A percentile compares a stretch with the other conserved stretches of the same genome.
Conservation (phyloP, 768 basidiomycete genomes). For the Tylopilus rubrobrunneus region DNA sequence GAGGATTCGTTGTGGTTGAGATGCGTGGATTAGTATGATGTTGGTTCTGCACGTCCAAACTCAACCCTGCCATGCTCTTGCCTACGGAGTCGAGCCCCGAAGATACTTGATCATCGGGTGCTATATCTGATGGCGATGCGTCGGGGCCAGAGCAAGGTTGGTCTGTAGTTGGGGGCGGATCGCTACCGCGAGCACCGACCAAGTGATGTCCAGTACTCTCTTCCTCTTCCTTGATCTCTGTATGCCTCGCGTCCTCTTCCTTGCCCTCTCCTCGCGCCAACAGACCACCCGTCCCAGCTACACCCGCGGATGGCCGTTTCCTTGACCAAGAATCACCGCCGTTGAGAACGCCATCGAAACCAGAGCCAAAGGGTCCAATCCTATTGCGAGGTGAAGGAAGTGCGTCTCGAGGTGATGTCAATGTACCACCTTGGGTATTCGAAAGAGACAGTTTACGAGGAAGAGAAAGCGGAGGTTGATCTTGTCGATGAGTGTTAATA, state of each 20-base stretch:
- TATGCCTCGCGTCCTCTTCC: constrained; percentile 37
- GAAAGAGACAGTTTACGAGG: constrained; percentile 72
- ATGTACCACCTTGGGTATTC: constrained; percentile 46
- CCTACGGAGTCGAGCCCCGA: constrained; percentile 7
- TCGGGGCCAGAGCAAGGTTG: constrained; percentile 13
- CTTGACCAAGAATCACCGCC: constrained; percentile 70
- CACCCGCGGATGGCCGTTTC: constrained; percentile 57
- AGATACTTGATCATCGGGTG: constrained; percentile 5
- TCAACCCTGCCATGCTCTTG: constrained; percentile 15
- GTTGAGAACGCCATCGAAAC: constrained; percentile 71
- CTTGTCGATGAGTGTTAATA: constrained; percentile 34
- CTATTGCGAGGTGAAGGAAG: constrained; percentile 62
- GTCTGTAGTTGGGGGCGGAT: constrained; percentile 5
- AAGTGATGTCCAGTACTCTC: constrained; percentile 29
- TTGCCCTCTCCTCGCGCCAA: constrained; percentile 39
- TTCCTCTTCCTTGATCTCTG: constrained; percentile 59
- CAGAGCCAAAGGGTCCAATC: constrained; percentile 53
- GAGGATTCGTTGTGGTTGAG: constrained; percentile 9
- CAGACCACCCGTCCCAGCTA: constrained; percentile 39
- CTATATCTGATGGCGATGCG: constrained; percentile 4
- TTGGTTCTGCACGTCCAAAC: constrained; percentile 10
- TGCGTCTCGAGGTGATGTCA: constrained; percentile 54
- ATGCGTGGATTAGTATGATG: constrained; percentile 4
- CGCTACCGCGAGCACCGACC: constrained; percentile 3
- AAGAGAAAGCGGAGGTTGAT: constrained; percentile 50